Evolutionary conservation across 148 eudicot genomes (phyloP), one percentile per base, ranked within the genome.

Genomic region (Diospyros lotus): DNA sequence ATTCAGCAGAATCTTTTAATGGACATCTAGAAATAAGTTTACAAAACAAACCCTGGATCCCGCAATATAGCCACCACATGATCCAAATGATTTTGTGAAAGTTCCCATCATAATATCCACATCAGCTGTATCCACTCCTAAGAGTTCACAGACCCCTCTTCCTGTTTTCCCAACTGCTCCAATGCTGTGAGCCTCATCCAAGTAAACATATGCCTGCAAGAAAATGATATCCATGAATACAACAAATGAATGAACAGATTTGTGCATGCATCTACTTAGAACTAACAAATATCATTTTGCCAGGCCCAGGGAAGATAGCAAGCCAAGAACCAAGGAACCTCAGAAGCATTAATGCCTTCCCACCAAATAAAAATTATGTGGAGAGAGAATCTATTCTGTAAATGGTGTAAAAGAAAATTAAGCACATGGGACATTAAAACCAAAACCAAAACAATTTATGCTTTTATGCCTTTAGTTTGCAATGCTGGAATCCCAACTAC

Each of bases 61-160:
- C 60, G 96, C 96, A 89, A 94, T 94, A 77, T 94, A 94, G 59
- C 98, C 96, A 77, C 98, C 97, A 86, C 91, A 94, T 58, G 98
- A 94, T 76, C 97, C 98, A 80, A 94, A 94, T 70, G 98, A 94
- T 71, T 94, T 94, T 40, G 97, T 94, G 66, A 94, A 92, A 66
- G 98, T 94, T 83, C 98, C 98, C 98, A 94, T 94, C 97, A 92
- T 94, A 54, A 94, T 70, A 83, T 94, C 98, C 65, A 94, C 97
- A 78, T 94, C 98, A 79, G 96, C 91, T 15, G 98, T 89, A 81
- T 94, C 98, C 76, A 94, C 98, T 10, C 89, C 98, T 76, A 92
- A 82, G 76, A 92, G 89, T 86, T 94, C 97, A 77, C 98, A 94
- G 63, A 94, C 93, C 45, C 98, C 97, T 77, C 97, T 90, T 58